Evolutionary conservation across 805 yeast genomes (phyloP), one percentile per base, ranked within the genome.

Genomic region (Barnettozyma sucrosica): DNA sequence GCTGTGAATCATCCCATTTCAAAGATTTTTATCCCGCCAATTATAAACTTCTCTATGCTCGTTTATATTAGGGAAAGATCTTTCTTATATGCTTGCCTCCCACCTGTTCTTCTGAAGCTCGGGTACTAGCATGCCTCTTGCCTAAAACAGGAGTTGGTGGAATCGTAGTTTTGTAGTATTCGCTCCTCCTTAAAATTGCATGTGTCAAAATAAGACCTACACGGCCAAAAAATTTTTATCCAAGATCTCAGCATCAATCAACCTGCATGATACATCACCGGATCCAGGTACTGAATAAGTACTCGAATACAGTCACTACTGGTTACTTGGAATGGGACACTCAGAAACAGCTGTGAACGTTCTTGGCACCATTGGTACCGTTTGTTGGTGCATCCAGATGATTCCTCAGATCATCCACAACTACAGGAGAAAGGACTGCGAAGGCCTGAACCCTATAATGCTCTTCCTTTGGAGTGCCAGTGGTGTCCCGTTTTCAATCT

Each of bases 311-410:
- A n/a, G n/a, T n/a, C n/a, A n/a, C n/a, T n/a, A n/a, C 14, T 28
- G 32, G 5, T 13, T 28, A 28, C 16, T 13, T 11, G 13, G 16
- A 28, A 40, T 26, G 32, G 26, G 26, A 7, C 36, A 19, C 14
- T 11, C 18, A 18, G n/a, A 26, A 19, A 18, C 25, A 8, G 85
- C 85, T 1, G 80, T 85, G 14, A 86, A 83, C 48, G 85, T 83
- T 4, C 70, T 89, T 40, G 96, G 89, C 0, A 89, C 96, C 9
- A 74, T 87, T 2, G 97, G 96, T 13, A 90, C 97, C 0, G 80
- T 90, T 1, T 74, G 86, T 46, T 92, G 97, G 97, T 90, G 97
- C 63, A 71, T 90, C 55, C 97, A 92, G 66, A 67, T 90, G 55
- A 72, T 89, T 1, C 97, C 97, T 2, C 98, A 87, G 61, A 83